Evolutionary conservation across 2,329 filamentous ascomycete species (phyloP), one percentile per base, ranked within the genome.

Genomic region (Lasiodiplodia sp.): DNA sequence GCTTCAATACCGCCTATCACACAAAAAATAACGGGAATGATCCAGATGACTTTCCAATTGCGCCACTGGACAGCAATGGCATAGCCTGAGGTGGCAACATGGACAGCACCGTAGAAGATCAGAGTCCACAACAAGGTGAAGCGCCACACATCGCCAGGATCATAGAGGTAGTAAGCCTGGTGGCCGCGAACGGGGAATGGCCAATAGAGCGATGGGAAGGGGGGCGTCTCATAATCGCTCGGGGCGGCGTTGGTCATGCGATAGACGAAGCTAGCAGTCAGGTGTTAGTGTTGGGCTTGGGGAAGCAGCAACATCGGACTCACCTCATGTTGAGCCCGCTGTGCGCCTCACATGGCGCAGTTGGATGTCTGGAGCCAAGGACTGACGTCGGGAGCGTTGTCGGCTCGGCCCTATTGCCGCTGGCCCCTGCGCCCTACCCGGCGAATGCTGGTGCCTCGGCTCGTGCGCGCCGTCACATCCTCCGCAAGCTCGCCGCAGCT

Each of bases 61-160:
- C 80, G 77, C 78, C 79, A 87, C 79, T 96, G 92, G 74, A 94
- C 90, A 53, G 88, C 82, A 72, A 94, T 85, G 2, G 93, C 92
- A 76, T 93, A 91, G 14, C 85, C 82, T 0, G 91, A 89, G 2
- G 91, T 92, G 40, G 89, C 85, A 21, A 94, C 75, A 78, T 97
- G 93, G 71, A 94, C 92, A 23, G 88, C 84, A 40, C 87, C 89
- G 74, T 92, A 95, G 72, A 93, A 87, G 37, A 97, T 88, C 47
- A 96, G 81, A 0, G 93, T 97, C 94, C 94, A 97, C 76, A 90
- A 87, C 18, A 96, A 81, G 1, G 93, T 97, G 79, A 96, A 97
- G 72, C 91, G 90, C 90, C 93, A 95, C 67, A 96, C 92, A 76
- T 97, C 93, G 69, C 81, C 78, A 2, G 92, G 85, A 75, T 91